These are phyloP conservation scores for Trichomonascaceae sp. DNA, from an alignment of 1,139 yeast genomes.

Conservation along the genomic window DNA sequence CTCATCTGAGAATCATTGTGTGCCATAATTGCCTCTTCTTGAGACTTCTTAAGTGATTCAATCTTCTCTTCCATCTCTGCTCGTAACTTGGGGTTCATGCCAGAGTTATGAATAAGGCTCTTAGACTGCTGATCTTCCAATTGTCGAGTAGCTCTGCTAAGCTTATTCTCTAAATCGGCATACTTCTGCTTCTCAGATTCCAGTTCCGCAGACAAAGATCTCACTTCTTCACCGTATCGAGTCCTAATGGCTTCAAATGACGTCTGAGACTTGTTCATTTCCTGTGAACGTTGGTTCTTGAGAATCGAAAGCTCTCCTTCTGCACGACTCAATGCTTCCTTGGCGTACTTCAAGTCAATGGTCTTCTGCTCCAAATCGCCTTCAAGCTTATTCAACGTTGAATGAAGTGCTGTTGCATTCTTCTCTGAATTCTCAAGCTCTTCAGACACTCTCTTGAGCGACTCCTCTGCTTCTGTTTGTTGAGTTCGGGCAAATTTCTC, in stretches of 20 bases:
- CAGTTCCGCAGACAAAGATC: constrained; percentile 52
- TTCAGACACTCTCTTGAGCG: constrained; percentile 48
- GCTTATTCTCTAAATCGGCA: constrained; percentile 49
- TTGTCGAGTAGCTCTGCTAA: constrained; percentile 40
- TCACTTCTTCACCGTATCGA: constrained; percentile 50
- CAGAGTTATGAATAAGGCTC: constrained; percentile 11
- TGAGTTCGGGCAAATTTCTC: constrained; percentile 55
- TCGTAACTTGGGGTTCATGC: constrained; percentile 26
- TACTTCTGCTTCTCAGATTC: constrained; percentile 46
- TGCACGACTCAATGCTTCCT: constrained; percentile 39
- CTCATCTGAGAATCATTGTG: constrained; percentile 35
- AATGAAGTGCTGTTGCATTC: constrained; percentile 50
- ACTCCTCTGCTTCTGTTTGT: constrained; percentile 48
- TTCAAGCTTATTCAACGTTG: constrained; percentile 50
- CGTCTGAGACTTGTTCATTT: constrained; percentile 22
- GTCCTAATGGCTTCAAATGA: constrained; percentile 32
- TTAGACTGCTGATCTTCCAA: constrained; percentile 14
- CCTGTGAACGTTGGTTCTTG: constrained; percentile 25
- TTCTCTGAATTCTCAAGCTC: constrained; percentile 58
- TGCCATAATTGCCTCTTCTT: constrained; percentile 38
- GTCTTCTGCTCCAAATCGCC: constrained; percentile 53
- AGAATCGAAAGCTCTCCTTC: constrained; percentile 44
- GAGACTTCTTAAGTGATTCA: constrained; percentile 45
- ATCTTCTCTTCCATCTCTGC: constrained; percentile 49
- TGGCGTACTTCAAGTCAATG: constrained; percentile 49